Base-by-base conservation (phyloP, 495 filamentous ascomycete genomes). In the Penicillium waksmanii region DNA sequence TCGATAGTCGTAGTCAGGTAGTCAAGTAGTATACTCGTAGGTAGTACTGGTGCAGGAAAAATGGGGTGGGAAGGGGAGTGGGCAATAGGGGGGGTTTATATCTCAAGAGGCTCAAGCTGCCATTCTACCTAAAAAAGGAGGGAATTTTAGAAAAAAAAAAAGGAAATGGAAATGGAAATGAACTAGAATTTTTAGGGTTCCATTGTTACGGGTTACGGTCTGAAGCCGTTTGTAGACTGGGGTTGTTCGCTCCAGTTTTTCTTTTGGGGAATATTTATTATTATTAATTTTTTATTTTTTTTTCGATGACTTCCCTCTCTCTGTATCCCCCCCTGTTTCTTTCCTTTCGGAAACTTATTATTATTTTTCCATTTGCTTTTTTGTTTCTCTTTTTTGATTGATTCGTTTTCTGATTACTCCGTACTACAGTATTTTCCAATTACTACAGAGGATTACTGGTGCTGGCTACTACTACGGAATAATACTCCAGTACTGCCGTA, bases 141-240 rank as follows among this genome's bases (percentile, higher is more conserved):
- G 23, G n/a, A 34, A 35, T 38, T 21, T 17, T 13, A 25, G 15
- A 25, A 33, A 44, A 47, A 35, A 21, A 40, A 64, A 51, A 66
- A 35, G 51, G 33, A 47, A 35, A 48, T 25, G 12, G 19, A 12
- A 55, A 43, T 47, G 49, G 42, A 57, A 54, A 38, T 57, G 47
- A 46, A 60, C 53, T 64, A 60, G 63, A 60, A 56, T 48, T 61
- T 63, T 69, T 67, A 66, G 64, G 64, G 61, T 69, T 64, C 61
- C 62, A 69, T 69, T 61, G 43, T 63, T 64, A 66, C 60, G 60
- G 63, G 55, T 57, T 48, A 59, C 40, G 51, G 38, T 55, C 55
- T 42, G 53, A 50, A 51, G 50, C 56, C 56, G 66, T 66, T 66
- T 59, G 50, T 21, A 46, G 51, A 52, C 62, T 51, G 60, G 64